Conservation (phyloP, 192 early-diverging fungal genomes). For the Glomus cerebriforme region DNA sequence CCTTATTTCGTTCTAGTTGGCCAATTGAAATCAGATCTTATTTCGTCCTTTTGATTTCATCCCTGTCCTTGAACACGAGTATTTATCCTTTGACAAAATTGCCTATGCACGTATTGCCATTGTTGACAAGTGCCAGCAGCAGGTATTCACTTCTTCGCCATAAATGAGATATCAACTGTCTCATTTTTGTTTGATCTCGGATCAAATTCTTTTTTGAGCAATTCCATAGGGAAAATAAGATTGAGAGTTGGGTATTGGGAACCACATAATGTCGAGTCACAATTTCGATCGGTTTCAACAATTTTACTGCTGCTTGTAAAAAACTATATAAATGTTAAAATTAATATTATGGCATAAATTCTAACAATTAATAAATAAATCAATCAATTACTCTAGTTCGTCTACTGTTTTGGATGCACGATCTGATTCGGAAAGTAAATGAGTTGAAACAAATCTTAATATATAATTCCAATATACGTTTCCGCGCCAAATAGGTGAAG, state of each 20-base stretch:
- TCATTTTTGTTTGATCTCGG: not conserved
- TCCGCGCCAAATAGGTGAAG: not conserved
- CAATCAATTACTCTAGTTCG: not conserved
- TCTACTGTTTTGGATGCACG: not conserved
- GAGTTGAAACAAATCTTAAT: not conserved
- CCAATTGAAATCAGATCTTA: no score
- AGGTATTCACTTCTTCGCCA: not conserved
- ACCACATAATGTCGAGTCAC: not conserved
- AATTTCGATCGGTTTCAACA: not conserved
- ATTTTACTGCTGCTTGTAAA: not conserved
- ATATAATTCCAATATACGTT: not conserved
- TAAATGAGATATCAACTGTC: not conserved
- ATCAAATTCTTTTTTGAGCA: not conserved
- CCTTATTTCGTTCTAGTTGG: no score
- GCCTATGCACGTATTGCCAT: not conserved
- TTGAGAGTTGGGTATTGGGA: not conserved
- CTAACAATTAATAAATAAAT: not conserved
- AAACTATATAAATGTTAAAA: conserved; percentile 3
- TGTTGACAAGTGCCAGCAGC: not conserved
- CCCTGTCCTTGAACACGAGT: not conserved
- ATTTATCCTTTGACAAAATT: not conserved
- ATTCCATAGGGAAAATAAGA: not conserved
- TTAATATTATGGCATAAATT: not conserved
- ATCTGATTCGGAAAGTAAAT: not conserved
- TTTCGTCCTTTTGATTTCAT: no score